These are phyloP conservation scores for Fusarium ambrosium DNA, from an alignment of 2,329 filamentous ascomycete genomes.

Conservation along the genomic window DNA sequence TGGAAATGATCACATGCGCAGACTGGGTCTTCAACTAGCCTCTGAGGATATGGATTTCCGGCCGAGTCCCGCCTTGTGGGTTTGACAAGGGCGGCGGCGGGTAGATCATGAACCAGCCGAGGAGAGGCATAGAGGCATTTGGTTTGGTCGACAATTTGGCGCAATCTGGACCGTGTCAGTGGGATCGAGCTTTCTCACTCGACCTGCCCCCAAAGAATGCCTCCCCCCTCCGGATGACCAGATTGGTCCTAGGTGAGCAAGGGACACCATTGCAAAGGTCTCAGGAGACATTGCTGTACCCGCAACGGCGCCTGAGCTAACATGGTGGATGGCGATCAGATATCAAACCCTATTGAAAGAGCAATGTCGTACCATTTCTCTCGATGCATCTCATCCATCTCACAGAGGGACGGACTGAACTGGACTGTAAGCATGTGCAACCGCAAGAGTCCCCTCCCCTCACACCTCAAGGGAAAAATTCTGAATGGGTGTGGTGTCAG, in stretches of 20 bases:
- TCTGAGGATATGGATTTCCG: constrained; percentile 5
- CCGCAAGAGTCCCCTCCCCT: constrained; percentile 6
- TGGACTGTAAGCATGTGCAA: constrained; percentile 19
- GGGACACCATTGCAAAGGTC: neutral
- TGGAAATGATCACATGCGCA: constrained; percentile 28
- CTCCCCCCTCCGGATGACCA: neutral
- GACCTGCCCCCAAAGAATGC: neutral
- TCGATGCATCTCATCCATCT: neutral
- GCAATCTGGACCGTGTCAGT: constrained; percentile 5
- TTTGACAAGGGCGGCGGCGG: constrained; percentile 20
- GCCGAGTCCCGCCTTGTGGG: constrained; percentile 6
- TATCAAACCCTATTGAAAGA: constrained; percentile 10
- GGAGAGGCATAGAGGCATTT: constrained; percentile 7
- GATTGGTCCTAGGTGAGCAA: neutral
- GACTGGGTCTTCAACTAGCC: neutral
- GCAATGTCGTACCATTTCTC: neutral
- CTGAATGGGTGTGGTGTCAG: constrained; percentile 41
- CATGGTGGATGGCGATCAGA: constrained; percentile 29
- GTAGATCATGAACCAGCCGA: constrained; percentile 23
- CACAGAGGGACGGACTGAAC: neutral
- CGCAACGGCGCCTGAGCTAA: constrained; percentile 26
- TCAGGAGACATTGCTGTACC: constrained; percentile 52
- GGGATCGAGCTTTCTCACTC: neutral
- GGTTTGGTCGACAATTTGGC: neutral
- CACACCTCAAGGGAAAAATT: constrained; percentile 4